Evolutionary conservation across 2,329 filamentous ascomycete species (phyloP).

Genomic region (Fusarium coffeatum): DNA sequence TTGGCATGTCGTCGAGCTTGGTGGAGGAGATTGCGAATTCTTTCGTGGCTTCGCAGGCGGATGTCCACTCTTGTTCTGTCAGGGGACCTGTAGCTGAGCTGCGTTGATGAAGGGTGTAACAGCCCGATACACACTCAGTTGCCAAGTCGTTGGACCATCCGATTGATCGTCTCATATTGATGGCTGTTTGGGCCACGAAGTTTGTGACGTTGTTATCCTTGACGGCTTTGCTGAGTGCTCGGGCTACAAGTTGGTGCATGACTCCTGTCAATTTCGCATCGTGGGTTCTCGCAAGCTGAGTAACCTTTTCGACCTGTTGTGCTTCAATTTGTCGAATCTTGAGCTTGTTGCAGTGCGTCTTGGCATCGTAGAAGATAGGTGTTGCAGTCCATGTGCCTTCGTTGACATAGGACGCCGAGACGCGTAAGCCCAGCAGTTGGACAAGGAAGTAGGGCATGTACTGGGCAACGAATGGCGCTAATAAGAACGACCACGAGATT

Average conservation of each 20-base stretch:
- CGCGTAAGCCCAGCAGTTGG: constrained; percentile 28
- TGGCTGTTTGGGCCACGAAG: constrained; percentile 40
- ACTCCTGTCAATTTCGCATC: constrained; percentile 39
- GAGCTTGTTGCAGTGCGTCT: constrained; percentile 27
- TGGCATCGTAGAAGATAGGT: constrained; percentile 23
- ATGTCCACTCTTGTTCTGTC: constrained; percentile 38
- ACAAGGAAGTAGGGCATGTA: constrained; percentile 34
- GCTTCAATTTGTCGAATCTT: constrained; percentile 31
- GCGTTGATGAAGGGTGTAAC: constrained; percentile 28
- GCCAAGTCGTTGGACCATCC: constrained; percentile 34
- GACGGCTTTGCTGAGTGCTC: constrained; percentile 38
- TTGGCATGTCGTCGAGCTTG: constrained; percentile 33
- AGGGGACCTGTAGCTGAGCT: constrained; percentile 9
- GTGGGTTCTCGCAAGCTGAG: constrained; percentile 23
- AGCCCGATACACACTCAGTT: constrained; percentile 32
- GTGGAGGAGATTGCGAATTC: constrained; percentile 25
- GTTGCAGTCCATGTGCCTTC: constrained; percentile 38
- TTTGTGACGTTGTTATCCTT: constrained; percentile 35
- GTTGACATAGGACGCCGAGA: constrained; percentile 21
- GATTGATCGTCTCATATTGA: constrained; percentile 42
- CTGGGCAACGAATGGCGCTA: constrained; percentile 31
- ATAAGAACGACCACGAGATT: constrained; percentile 42
- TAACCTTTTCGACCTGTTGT: constrained; percentile 11
- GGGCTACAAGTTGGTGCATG: constrained; percentile 36
- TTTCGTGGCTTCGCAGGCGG: constrained; percentile 22